A percentile compares a stretch with the other conserved stretches of the same genome.
Evolutionary conservation across 2,329 filamentous ascomycete species (phyloP).

Genomic region (Stachybotrys chlorohalonatus): DNA sequence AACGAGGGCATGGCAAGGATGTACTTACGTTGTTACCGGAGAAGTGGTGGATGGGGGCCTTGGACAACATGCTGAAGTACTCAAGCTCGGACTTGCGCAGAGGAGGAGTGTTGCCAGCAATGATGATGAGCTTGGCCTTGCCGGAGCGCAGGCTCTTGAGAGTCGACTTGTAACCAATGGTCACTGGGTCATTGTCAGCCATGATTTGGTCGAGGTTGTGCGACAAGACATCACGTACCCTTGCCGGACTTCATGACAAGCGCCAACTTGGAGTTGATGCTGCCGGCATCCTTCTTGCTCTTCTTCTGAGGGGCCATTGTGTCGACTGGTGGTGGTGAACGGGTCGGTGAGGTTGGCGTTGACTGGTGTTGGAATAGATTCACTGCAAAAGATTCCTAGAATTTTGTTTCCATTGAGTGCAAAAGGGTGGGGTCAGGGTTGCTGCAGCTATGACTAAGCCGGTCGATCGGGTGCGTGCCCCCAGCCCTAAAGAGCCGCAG

Average conservation of each 20-base stretch:
- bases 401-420: conserved; percentile 10
- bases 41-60: conserved; percentile 97
- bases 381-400: conserved; percentile 14
- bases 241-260: conserved; percentile 60
- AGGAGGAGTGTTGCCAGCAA: conserved; percentile 87
- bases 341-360: conserved; percentile 18
- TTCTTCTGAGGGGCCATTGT: conserved; percentile 66
- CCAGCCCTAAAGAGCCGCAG: conserved; percentile 30
- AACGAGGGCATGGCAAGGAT: conserved; percentile 14
- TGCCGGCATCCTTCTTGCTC: conserved; percentile 77
- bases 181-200: conserved; percentile 19
- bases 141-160: conserved; percentile 86
- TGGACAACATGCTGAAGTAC: conserved; percentile 88
- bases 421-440: conserved; percentile 9
- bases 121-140: conserved; percentile 98
- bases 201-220: conserved; percentile 2
- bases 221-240: conserved; percentile 45
- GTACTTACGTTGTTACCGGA: conserved; percentile 94
- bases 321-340: conserved; percentile 29
- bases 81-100: conserved; percentile 97
- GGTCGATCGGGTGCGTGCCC: not conserved
- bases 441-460: not conserved
- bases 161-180: conserved; percentile 32
- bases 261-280: conserved; percentile 51
- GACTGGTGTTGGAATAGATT: conserved; percentile 18